Evolutionary conservation across 1,284 basidiomycete genomes (phyloP).

Genomic region (Hemileia vastatrix): DNA sequence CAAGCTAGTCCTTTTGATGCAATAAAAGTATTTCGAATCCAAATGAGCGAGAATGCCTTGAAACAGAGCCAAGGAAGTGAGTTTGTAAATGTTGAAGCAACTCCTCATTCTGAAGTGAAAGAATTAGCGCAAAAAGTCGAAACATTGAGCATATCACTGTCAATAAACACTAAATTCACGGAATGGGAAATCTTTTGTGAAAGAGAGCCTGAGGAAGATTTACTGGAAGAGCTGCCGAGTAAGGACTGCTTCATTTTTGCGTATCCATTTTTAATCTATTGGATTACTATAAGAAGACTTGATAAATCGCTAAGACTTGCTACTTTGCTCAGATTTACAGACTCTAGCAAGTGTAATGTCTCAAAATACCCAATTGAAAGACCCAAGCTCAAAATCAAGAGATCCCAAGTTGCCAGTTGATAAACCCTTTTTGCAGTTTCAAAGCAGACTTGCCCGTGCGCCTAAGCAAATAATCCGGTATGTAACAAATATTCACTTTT

Average conservation of each 20-base stretch:
- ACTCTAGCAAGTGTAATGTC: background rate
- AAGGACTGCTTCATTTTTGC: background rate
- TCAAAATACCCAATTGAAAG: background rate
- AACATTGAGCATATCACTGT: background rate
- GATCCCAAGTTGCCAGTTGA: constrained; percentile 16
- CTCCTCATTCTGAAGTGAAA: background rate
- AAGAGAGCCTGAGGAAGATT: constrained; percentile 2
- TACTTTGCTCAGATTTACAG: background rate
- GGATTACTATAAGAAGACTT: background rate
- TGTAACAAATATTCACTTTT: background rate
- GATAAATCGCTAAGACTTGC: background rate
- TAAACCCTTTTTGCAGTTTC: constrained; percentile 13
- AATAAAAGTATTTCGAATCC: constrained; percentile 16
- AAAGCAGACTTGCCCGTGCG: constrained; percentile 13
- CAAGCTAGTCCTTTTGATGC: background rate
- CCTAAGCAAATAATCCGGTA: constrained; percentile 18
- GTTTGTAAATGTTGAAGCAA: no score
- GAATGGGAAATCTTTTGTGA: constrained; percentile 24
- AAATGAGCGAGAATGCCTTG: background rate
- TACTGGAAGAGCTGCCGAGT: background rate
- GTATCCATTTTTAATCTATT: background rate
- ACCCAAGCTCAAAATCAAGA: constrained; percentile 7
- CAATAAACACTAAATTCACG: background rate
- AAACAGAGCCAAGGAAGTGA: background rate
- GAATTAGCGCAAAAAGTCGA: background rate